Conservation (phyloP, 2,329 filamentous ascomycete species). For the Ophiosphaerella narmari region DNA sequence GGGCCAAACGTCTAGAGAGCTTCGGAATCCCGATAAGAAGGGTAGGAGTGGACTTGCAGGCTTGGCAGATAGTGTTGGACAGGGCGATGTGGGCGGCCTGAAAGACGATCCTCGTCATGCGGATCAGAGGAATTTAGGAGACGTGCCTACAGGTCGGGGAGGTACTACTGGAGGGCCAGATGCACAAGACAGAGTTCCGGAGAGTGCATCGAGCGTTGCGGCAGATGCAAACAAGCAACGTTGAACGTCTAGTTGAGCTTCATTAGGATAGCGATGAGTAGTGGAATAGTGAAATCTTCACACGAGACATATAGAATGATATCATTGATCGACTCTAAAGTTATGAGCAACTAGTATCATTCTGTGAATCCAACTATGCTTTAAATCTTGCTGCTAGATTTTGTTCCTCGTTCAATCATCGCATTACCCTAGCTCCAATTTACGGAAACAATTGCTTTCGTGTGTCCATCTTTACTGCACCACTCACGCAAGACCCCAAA, state of each 20-base stretch:
- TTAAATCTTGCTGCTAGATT: no score
- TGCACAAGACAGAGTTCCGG: constrained; percentile 38
- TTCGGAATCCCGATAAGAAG: constrained; percentile 51
- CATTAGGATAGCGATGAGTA: no score
- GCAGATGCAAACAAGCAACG: not conserved
- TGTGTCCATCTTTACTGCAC: no score
- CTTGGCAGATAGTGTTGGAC: constrained; percentile 33
- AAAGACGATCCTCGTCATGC: constrained; percentile 43
- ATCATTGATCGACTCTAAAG: no score
- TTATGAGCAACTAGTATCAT: no score
- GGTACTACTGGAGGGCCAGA: constrained; percentile 34
- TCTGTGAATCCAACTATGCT: no score
- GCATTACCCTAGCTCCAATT: no score
- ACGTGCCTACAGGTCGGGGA: constrained; percentile 41
- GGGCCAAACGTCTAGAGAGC: constrained; percentile 55
- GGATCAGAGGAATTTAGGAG: constrained; percentile 45
- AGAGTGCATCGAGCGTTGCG: constrained; percentile 15
- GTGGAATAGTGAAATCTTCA: no score
- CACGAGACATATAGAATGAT: no score
- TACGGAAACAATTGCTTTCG: no score
- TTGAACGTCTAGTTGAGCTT: not conserved
- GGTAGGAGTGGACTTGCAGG: constrained; percentile 54
- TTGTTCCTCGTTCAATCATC: no score
- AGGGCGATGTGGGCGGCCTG: constrained; percentile 17
- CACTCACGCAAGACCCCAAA: no score